phyloP scores from a whole-genome alignment of 768 basidiomycete species.

The Chiua virens region DNA sequence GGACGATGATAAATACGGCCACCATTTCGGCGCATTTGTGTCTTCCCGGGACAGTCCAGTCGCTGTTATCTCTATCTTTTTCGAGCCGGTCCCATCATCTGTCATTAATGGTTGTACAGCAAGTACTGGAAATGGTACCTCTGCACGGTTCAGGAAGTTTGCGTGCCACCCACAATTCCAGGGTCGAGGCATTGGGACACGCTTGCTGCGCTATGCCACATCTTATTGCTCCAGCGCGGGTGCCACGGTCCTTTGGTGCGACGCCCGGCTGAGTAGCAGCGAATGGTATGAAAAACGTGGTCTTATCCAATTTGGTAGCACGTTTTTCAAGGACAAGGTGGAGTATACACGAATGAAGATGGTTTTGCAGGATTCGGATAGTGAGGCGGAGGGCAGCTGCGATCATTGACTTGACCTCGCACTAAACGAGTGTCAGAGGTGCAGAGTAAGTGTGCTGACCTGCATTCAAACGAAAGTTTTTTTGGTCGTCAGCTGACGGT shows the following conservation, averaged over 20 bases:
- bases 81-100: conserved; percentile 36
- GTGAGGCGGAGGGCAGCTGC: not conserved
- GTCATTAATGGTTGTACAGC: conserved; percentile 2
- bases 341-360: conserved; percentile 58
- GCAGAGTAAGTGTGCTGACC: conserved; percentile 5
- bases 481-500: conserved; percentile 7
- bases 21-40: conserved; percentile 59
- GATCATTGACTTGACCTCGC: not conserved
- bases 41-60: conserved; percentile 36
- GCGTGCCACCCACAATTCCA: conserved; percentile 54
- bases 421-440: not conserved
- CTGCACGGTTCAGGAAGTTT: conserved; percentile 60
- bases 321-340: conserved; percentile 53
- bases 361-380: conserved; percentile 19
- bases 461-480: not conserved
- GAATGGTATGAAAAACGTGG: conserved; percentile 57
- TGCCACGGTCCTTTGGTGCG: conserved; percentile 54
- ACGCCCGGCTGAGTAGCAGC: conserved; percentile 46
- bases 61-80: conserved; percentile 59
- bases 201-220: conserved; percentile 41
- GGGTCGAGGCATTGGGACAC: conserved; percentile 52
- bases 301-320: conserved; percentile 46
- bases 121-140: conserved; percentile 2
- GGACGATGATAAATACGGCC: conserved; percentile 49
- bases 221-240: conserved; percentile 41